These are phyloP conservation scores for Lagerstroemia speciosa DNA, from an alignment of 345 rosid species.

Conservation along the genomic window DNA sequence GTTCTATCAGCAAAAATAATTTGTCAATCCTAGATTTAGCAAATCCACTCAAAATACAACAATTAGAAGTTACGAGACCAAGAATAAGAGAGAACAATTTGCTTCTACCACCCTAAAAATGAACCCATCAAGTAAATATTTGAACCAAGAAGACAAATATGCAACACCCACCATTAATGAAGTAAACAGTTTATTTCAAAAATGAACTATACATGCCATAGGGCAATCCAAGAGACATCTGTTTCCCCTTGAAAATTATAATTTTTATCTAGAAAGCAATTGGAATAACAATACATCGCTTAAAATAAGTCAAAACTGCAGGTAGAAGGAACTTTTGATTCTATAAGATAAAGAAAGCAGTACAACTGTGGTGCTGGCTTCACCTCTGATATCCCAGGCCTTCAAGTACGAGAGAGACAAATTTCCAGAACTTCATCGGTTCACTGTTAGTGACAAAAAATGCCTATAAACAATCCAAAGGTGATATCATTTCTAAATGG, in stretches of 20 bases:
- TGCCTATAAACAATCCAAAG: slow-evolving; percentile 43
- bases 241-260: neutral
- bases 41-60: neutral
- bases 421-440: slow-evolving; percentile 73
- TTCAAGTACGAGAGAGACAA: slow-evolving; percentile 51
- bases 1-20: neutral
- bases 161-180: neutral
- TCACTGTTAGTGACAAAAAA: slow-evolving; percentile 81
- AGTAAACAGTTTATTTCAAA: neutral
- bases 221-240: neutral
- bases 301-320: neutral
- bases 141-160: neutral
- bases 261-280: neutral
- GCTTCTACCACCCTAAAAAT: neutral
- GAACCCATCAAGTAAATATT: neutral
- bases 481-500: slow-evolving; percentile 1
- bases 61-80: neutral
- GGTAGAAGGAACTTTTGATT: neutral
- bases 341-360: neutral
- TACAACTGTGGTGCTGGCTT: slow-evolving; percentile 8
- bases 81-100: neutral
- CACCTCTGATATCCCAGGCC: slow-evolving; percentile 88
- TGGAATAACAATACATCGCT: neutral
- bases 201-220: neutral
- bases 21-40: neutral